Evolutionary conservation across 495 filamentous ascomycete species (phyloP), one percentile per base, ranked within the genome.

Genomic region (Daldinia decipiens): DNA sequence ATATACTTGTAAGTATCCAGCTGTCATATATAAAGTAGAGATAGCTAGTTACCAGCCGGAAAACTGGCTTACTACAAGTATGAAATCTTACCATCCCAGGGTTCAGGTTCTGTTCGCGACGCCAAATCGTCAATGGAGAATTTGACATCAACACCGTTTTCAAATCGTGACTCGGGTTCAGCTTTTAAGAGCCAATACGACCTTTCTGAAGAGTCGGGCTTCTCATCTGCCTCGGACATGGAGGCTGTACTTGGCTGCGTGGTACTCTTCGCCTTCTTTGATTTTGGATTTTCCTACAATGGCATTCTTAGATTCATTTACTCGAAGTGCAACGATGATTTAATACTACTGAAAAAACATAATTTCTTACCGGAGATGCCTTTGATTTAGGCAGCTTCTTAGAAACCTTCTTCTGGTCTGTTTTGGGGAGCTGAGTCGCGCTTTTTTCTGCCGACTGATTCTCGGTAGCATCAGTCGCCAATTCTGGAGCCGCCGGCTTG

Each of bases 101-200:
- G 88, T 71, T 96, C 94, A 0, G 94, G 94, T 66, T 85, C 82
- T 26, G 81, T 88, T 64, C 86, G 87, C 6, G 86, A 85, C 15
- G 84, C 83, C 26, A 99, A 80, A 76, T 99, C 95, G 75, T 98
- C 94, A 71, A 99, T 98, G 5, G 93, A 97, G 81, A 98, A 99
- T 68, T 88, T 91, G 39, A 97, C 92, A 74, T 97, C 91, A 57
- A 90, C 83, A 15, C 93, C 93, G 55, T 93, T 97, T 76, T 95
- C 93, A 24, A 94, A 76, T 19, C 95, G 89, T 27, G 93, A 88
- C 73, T 94, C 90, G 2, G 95, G 95, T 79, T 98, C 95, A 7
- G 95, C 93, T 82, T 98, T 98, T 88, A 98, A 88, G 67, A 98
- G 87, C 95, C 94, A 98, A 79, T 93, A 97, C 59, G 80, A 83